Percentiles rank a stretch among this genome's conserved stretches.
Conservation (phyloP, 345 rosid species). For the Cardamine occulta region DNA sequence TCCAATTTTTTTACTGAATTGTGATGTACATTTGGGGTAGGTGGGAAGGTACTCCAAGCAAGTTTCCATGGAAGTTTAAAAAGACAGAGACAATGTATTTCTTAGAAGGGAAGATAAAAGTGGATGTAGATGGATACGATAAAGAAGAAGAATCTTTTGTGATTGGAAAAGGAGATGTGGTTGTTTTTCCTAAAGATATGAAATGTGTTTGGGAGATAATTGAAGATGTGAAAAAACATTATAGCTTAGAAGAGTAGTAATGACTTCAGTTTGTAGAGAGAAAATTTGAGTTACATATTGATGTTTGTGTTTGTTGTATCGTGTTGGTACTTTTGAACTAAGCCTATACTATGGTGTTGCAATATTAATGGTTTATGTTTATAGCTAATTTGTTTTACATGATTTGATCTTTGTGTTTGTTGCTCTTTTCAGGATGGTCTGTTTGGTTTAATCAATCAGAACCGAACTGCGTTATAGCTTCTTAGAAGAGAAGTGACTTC, state of each 20-base stretch:
- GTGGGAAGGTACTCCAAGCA: slow-evolving; percentile 44
- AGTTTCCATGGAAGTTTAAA: slow-evolving; percentile 43
- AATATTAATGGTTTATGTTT: no score
- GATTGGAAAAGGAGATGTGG: slow-evolving; percentile 44
- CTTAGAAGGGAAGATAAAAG: slow-evolving; percentile 40
- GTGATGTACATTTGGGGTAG: slow-evolving; percentile 11
- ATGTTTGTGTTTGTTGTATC: not conserved
- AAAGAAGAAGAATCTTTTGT: slow-evolving; percentile 35
- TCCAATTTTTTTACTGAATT: not conserved
- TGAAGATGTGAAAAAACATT: slow-evolving; percentile 40
- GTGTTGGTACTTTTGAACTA: not conserved
- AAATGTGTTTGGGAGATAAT: slow-evolving; percentile 43
- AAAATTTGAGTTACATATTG: not conserved
- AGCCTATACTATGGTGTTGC: not conserved
- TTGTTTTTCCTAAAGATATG: slow-evolving; percentile 46
- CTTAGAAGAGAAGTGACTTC: no score
- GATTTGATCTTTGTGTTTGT: not conserved
- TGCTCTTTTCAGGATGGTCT: no score
- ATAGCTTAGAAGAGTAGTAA: slow-evolving; percentile 32
- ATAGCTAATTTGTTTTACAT: no score
- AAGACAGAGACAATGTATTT: slow-evolving; percentile 44
- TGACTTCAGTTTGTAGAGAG: not conserved
- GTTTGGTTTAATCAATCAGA: not conserved
- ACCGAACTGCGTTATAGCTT: no score
- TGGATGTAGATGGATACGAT: slow-evolving; percentile 36